Evolutionary conservation across 2,329 filamentous ascomycete genomes (phyloP).

Genomic region (Xylaria polymorpha): DNA sequence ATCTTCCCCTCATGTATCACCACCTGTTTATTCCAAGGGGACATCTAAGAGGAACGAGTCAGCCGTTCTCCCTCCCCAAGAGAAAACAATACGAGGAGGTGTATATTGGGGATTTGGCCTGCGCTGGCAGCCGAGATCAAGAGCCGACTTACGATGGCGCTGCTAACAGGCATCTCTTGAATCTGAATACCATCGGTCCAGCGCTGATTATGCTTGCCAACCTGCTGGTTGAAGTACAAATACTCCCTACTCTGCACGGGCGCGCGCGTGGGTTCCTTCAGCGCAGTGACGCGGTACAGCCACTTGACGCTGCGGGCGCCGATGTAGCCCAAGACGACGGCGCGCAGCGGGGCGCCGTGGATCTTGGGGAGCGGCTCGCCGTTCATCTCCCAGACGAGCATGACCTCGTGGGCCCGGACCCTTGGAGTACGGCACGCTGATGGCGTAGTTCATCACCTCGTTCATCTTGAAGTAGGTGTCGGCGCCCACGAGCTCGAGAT

Average conservation of each 20-base stretch:
- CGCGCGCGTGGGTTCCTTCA: conserved; percentile 64
- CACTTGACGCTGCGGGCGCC: conserved; percentile 73
- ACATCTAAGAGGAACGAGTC: conserved; percentile 57
- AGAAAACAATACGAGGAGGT: background rate
- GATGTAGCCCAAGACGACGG: conserved; percentile 74
- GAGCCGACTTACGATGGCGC: conserved; percentile 32
- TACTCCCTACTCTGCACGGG: conserved; percentile 75
- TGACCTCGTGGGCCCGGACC: conserved; percentile 74
- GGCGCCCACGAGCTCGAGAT: conserved; percentile 75
- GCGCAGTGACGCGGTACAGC: conserved; percentile 72
- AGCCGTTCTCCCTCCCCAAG: background rate
- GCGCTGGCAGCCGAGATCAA: background rate
- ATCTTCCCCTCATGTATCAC: conserved; percentile 71
- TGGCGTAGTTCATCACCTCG: conserved; percentile 73
- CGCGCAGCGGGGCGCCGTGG: conserved; percentile 72
- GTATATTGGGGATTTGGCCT: no score
- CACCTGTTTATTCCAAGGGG: conserved; percentile 69
- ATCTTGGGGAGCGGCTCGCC: conserved; percentile 71
- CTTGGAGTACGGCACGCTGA: conserved; percentile 74
- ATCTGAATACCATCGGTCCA: conserved; percentile 72
- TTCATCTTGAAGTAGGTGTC: conserved; percentile 80
- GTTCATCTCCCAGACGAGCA: conserved; percentile 80
- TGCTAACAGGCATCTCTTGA: conserved; percentile 76
- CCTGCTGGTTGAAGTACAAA: conserved; percentile 75
- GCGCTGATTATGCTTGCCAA: conserved; percentile 73